Conservation (phyloP, 257 asterid species). For the Solanum lycopersicoides region DNA sequence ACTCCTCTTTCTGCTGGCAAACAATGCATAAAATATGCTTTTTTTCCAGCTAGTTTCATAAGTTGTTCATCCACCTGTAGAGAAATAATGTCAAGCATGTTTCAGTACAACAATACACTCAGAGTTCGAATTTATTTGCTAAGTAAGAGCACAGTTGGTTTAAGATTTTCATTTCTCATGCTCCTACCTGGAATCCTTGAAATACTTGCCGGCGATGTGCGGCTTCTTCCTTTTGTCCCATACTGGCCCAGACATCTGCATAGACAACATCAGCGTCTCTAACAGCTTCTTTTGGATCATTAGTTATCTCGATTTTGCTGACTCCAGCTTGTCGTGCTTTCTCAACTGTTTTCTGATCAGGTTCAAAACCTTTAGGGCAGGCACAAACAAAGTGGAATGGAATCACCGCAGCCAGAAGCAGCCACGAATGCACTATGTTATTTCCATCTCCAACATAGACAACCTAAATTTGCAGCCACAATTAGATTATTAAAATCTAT, state of each 20-base stretch:
- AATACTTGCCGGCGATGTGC: constrained; percentile 69
- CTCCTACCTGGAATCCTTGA: constrained; percentile 83
- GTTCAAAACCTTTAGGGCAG: constrained; percentile 85
- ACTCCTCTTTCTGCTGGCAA: constrained; percentile 88
- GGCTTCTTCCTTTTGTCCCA: constrained; percentile 99
- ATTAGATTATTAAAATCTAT: neutral
- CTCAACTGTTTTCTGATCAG: constrained; percentile 56
- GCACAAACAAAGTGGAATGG: constrained; percentile 95
- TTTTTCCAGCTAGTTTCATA: constrained; percentile 75
- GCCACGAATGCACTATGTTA: constrained; percentile 96
- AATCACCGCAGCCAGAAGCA: constrained; percentile 64
- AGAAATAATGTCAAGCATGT: neutral
- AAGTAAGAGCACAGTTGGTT: neutral
- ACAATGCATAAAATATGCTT: constrained; percentile 86
- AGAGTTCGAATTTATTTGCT: neutral
- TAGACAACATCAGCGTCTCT: constrained; percentile 90
- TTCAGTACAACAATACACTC: neutral
- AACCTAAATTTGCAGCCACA: constrained; percentile 36
- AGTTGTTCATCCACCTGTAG: constrained; percentile 83
- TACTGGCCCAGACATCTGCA: constrained; percentile 98
- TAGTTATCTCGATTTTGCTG: constrained; percentile 72
- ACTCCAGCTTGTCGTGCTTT: constrained; percentile 68
- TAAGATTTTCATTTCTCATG: neutral
- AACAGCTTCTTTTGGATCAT: constrained; percentile 86
- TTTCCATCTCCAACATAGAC: constrained; percentile 97